These are phyloP conservation scores for Raddia guianensis DNA, from an alignment of 176 grass and related monocot genomes.

Conservation along the genomic window DNA sequence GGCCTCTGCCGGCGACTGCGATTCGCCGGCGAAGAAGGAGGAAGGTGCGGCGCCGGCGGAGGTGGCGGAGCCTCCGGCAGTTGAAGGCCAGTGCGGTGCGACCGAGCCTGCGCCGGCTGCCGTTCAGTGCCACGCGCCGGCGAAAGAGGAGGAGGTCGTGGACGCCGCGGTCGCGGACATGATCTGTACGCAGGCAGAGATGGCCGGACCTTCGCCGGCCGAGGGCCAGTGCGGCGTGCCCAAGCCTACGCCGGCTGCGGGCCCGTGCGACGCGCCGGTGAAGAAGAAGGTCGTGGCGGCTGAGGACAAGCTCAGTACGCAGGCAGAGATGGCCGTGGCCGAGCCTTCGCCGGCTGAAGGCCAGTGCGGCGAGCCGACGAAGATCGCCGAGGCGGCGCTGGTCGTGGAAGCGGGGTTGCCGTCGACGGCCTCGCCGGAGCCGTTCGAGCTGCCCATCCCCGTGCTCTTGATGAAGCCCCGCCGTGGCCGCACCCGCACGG, in stretches of 20 bases:
- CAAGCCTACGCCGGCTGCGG: background rate
- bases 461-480: background rate
- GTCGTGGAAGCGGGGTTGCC: background rate
- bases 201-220: too few relatives aligned
- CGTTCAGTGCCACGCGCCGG: background rate
- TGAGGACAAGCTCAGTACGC: background rate
- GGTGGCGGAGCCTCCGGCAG: background rate
- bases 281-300: background rate
- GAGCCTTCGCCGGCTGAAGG: background rate
- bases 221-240: too few relatives aligned
- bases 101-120: background rate
- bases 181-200: too few relatives aligned
- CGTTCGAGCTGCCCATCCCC: slow-evolving; percentile 22
- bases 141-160: background rate
- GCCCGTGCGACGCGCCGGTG: too few relatives aligned
- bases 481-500: background rate
- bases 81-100: too few relatives aligned
- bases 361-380: background rate
- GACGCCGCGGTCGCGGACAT: background rate
- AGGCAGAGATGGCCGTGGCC: background rate
- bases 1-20: background rate
- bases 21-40: background rate
- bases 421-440: slow-evolving; percentile 4
- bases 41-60: background rate
- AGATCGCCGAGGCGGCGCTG: background rate